Evolutionary conservation across 768 basidiomycete species (phyloP).

Genomic region (Boletus vinaceobasis): DNA sequence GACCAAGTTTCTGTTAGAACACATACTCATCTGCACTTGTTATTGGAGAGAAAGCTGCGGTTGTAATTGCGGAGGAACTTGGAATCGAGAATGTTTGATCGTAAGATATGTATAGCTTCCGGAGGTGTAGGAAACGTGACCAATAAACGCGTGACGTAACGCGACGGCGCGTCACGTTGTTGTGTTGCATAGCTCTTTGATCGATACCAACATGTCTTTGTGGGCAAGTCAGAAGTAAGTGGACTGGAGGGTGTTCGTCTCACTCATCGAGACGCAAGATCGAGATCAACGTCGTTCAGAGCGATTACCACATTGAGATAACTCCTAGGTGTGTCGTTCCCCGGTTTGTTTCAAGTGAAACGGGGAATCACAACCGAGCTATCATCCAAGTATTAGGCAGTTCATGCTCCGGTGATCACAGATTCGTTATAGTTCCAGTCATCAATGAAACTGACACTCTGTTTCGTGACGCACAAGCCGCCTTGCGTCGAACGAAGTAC

Average conservation of each 20-base stretch:
- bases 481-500: slow-evolving; percentile 94
- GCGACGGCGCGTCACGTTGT: slow-evolving; percentile 12
- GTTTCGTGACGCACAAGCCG: slow-evolving; percentile 94
- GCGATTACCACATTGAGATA: slow-evolving; percentile 96
- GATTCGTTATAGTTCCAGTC: slow-evolving; percentile 68
- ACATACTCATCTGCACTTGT: slow-evolving; percentile 24
- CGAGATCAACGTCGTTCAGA: slow-evolving; percentile 95
- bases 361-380: slow-evolving; percentile 90
- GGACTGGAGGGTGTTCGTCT: slow-evolving; percentile 84
- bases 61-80: slow-evolving; percentile 21
- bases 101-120: not conserved
- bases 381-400: slow-evolving; percentile 83
- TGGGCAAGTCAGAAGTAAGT: slow-evolving; percentile 35
- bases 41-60: slow-evolving; percentile 27
- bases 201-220: slow-evolving; percentile 48
- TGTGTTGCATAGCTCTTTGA: not conserved
- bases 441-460: slow-evolving; percentile 98
- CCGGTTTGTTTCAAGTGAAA: slow-evolving; percentile 59
- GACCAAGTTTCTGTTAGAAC: slow-evolving; percentile 8
- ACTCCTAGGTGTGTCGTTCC: slow-evolving; percentile 75
- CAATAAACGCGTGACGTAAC: slow-evolving; percentile 33
- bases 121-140: slow-evolving; percentile 7
- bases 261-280: slow-evolving; percentile 91
- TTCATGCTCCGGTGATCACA: not conserved
- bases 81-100: slow-evolving; percentile 14